Base-by-base conservation (phyloP, 345 rosid species). In the Stellera chamaejasme region DNA sequence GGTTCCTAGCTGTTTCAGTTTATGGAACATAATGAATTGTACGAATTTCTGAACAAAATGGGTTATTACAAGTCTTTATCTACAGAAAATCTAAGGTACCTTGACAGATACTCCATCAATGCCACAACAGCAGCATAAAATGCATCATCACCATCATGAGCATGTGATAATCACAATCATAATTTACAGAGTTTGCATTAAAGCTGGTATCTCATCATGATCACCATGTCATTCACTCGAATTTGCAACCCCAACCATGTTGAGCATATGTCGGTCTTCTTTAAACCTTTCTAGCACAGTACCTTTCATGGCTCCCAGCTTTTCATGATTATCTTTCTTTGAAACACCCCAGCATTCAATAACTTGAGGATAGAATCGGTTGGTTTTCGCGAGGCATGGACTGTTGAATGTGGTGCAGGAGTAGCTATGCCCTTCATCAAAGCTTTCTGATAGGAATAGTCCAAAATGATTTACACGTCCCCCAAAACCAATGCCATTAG, bases 401-500 rank as follows among this genome's bases (percentile, higher is more conserved):
- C 84, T 92, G 56, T 88, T 85, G 23, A 81, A 92, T 25, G 95
- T 92, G 7, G 95, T 69, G 67, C 88, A 81, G 23, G 74, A 54
- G 59, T 83, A 88, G 27, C 93, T 73, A 46, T 84, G 90, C 28
- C 98, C 98, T 45, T 66, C 67, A 59, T 92, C 98, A 47, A 88
- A 86, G 76, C 77, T 72, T 48, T 88, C 93, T 4, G 96, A 71
- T 59, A 92, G 53, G 62, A 88, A 92, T 5, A 92, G 70, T 48
- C 95, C 98, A 27, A 75, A 86, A 78, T 88, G 95, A 65, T 86
- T 75, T 42, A 66, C 75, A 12, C 75, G 81, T 10, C 98, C 98
- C 57, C 95, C 96, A 36, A 85, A 85, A 15, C 96, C 98, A 50
- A 92, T 79, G 41, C 98, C 96, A 49, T 88, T 88, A n/a, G 98